phyloP scores from a whole-genome alignment of 345 rosid species.

The Moricandia moricandioides region DNA sequence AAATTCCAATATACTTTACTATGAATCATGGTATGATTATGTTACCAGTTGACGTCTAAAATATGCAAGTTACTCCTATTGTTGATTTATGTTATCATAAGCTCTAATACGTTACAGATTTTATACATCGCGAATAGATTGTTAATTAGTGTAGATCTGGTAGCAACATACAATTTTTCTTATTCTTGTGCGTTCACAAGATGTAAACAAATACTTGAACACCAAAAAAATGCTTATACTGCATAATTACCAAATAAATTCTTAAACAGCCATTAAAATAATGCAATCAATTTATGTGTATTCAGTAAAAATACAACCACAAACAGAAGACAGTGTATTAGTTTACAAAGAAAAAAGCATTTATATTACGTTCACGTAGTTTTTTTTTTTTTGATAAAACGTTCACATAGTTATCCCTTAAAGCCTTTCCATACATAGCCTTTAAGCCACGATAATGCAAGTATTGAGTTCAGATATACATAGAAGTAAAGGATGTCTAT shows the following conservation, averaged over 20 bases:
- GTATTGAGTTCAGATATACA: not conserved
- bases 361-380: not conserved
- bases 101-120: not conserved
- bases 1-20: not conserved
- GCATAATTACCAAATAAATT: not conserved
- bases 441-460: not conserved
- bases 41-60: not conserved
- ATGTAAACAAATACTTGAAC: no score
- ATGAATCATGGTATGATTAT: constrained; percentile 9
- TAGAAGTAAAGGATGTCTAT: constrained; percentile 7
- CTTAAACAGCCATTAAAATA: not conserved
- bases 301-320: not conserved
- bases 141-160: not conserved
- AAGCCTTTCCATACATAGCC: not conserved
- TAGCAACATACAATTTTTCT: not conserved
- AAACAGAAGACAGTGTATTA: not conserved
- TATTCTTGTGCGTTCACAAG: no score
- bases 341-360: not conserved
- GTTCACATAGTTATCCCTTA: no score
- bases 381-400: no score
- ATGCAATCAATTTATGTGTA: not conserved
- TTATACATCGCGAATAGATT: not conserved
- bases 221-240: not conserved
- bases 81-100: not conserved
- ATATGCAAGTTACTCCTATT: not conserved